Evolutionary conservation across 2,329 filamentous ascomycete species (phyloP).

Genomic region (Parafenestella ontariensis): DNA sequence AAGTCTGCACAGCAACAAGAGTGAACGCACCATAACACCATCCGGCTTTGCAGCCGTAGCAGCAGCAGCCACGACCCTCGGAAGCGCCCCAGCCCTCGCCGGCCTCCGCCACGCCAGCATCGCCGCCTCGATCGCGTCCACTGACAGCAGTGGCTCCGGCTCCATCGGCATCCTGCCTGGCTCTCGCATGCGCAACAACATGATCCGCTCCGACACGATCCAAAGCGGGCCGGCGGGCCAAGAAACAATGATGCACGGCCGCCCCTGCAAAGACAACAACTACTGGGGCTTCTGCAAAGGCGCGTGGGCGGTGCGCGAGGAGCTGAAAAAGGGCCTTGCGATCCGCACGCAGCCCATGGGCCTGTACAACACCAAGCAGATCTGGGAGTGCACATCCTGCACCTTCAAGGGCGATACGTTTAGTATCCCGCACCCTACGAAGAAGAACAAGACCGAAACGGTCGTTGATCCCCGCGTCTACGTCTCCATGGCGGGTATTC

Average conservation of each 20-base stretch:
- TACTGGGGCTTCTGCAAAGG: conserved; percentile 54
- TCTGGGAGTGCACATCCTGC: conserved; percentile 47
- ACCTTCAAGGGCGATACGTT: conserved; percentile 44
- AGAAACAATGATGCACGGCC: conserved; percentile 42
- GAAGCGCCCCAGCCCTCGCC: conserved; percentile 2
- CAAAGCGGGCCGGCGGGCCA: conserved; percentile 20
- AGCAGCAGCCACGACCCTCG: conserved; percentile 4
- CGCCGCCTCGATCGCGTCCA: conserved; percentile 23
- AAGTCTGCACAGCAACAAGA: conserved; percentile 7
- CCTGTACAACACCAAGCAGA: conserved; percentile 42
- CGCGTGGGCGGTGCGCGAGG: conserved; percentile 46
- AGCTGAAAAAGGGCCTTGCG: conserved; percentile 40
- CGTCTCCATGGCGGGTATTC: conserved; percentile 34
- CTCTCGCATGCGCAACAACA: conserved; percentile 7
- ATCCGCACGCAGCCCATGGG: conserved; percentile 42
- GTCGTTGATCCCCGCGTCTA: conserved; percentile 40
- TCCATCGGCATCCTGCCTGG: conserved; percentile 21
- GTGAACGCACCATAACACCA: conserved; percentile 10
- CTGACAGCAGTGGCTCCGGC: conserved; percentile 21
- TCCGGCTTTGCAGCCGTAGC: conserved; percentile 5
- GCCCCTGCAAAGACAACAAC: conserved; percentile 49
- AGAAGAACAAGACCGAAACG: conserved; percentile 37
- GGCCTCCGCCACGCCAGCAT: conserved; percentile 14
- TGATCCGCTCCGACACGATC: conserved; percentile 28
- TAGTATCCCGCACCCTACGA: conserved; percentile 25